Conservation (phyloP, 768 basidiomycete species). For the Trametopsis cervina region DNA sequence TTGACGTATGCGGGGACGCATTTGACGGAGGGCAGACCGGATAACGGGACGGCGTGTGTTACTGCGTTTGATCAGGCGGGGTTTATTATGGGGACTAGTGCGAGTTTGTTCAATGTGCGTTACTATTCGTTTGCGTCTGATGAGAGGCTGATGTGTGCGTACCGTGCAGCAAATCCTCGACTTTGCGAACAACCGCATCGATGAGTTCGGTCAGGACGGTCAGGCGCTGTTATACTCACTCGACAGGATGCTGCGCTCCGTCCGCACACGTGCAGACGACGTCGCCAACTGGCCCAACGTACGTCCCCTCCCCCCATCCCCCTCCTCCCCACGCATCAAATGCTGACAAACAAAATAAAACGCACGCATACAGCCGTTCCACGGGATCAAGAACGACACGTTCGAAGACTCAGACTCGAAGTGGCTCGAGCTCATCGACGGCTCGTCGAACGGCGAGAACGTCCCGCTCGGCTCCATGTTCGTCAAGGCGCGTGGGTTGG, state of each 20-base stretch:
- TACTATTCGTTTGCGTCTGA: conserved; percentile 5
- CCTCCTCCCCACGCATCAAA: conserved; percentile 4
- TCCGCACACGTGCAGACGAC: neutral
- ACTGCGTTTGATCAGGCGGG: conserved; percentile 68
- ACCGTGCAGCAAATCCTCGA: neutral
- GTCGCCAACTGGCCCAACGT: conserved; percentile 24
- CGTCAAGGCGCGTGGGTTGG: conserved; percentile 59
- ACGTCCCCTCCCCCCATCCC: conserved; percentile 39
- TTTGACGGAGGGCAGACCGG: conserved; percentile 68
- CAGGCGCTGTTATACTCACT: neutral
- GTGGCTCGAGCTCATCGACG: conserved; percentile 64
- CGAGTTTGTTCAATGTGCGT: conserved; percentile 34
- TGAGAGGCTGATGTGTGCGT: neutral
- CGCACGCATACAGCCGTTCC: conserved; percentile 34
- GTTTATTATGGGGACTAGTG: conserved; percentile 72
- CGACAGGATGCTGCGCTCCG: conserved; percentile 24
- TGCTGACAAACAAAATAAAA: conserved; percentile 15
- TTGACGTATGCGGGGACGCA: conserved; percentile 41
- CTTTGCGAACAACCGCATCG: neutral
- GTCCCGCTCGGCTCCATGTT: conserved; percentile 67
- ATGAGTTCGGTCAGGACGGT: neutral
- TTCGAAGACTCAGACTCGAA: conserved; percentile 47
- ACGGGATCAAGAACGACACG: conserved; percentile 38
- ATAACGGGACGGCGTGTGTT: conserved; percentile 49
- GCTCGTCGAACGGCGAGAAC: conserved; percentile 62